Base-by-base conservation (phyloP, 2,329 filamentous ascomycete genomes). In the Didymella arachidicola region DNA sequence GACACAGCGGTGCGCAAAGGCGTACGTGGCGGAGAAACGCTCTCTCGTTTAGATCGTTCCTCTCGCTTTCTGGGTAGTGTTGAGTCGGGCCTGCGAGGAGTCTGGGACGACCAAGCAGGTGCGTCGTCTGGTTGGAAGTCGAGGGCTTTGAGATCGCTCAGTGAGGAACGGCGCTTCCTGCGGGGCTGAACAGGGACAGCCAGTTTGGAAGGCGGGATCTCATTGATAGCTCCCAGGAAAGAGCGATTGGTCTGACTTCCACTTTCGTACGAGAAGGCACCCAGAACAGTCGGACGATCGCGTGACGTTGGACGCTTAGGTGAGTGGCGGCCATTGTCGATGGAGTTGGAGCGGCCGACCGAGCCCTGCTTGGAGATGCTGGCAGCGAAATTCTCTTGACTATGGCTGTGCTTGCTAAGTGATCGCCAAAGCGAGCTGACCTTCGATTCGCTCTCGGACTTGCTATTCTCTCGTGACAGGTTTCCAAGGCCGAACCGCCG, bases 131-230 rank as follows among this genome's bases (percentile, higher is more conserved):
- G 82, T 14, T 43, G 41, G 54, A 86, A 83, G 78, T 94, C 88
- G 18, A 91, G 80, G 55, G 81, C 84, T 66, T 87, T 90, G 46
- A 98, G 82, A 75, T 98, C 94, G 4, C 93, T 97, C 41, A 98
- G 80, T 26, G 93, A 97, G 78, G 93, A 97, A 73, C 94, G 88
- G 54, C 94, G 86, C 80, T 96, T 97, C 79, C 89, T 93, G 61
- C 74, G 73, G 54, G 74, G 74, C 66, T 73, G 74, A n/a, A 38
- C 41, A 16, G 56, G 56, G 5, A 59, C 56, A 18, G 56, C 56
- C 3, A 59, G 56, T 55, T 72, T 73, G 56, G 57, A 48, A 64
- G 75, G 72, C 47, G 78, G 75, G 72, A 81, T 79, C 75, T 80
- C 71, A 79, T 79, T 82, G 69, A 82, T 87, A 6, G 83, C 84